A percentile compares a stretch with the other conserved stretches of the same genome.
Conservation (phyloP, 176 grass and related monocot species). For the Oryza officinalis region DNA sequence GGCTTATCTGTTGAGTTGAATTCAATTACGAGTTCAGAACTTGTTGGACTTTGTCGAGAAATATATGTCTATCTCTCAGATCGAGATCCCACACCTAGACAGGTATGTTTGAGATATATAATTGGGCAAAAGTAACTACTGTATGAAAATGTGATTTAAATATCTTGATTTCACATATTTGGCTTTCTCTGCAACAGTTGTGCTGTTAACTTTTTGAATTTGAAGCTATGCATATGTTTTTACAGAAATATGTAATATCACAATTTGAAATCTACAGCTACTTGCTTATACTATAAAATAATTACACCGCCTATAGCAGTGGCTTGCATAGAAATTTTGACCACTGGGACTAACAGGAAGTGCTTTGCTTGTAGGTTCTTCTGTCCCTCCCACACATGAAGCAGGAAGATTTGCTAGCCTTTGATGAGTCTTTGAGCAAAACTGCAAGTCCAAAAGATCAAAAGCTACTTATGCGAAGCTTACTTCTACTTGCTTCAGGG, state of each 20-base stretch:
- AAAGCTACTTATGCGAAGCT: slow-evolving; percentile 80
- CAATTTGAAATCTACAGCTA: not conserved
- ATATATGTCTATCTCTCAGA: slow-evolving; percentile 96
- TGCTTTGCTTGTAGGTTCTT: slow-evolving; percentile 63
- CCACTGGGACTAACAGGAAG: slow-evolving; percentile 10
- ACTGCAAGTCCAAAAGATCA: slow-evolving; percentile 91
- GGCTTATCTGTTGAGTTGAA: slow-evolving; percentile 83
- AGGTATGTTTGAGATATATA: slow-evolving; percentile 49
- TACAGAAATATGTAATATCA: not conserved
- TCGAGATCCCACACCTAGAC: slow-evolving; percentile 72
- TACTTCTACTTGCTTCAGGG: slow-evolving; percentile 89
- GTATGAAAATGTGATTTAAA: not conserved
- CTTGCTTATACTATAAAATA: slow-evolving; percentile 6
- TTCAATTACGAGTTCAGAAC: slow-evolving; percentile 75
- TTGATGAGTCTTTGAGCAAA: slow-evolving; percentile 90
- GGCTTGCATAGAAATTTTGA: not conserved
- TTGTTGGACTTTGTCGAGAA: slow-evolving; percentile 97
- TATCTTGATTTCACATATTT: slow-evolving; percentile 17
- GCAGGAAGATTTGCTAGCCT: slow-evolving; percentile 78
- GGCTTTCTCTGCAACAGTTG: not conserved
- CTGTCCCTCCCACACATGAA: slow-evolving; percentile 71
- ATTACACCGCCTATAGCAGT: not conserved
- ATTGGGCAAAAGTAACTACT: not conserved
- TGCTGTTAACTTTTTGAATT: not conserved
- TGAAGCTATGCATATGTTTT: slow-evolving; percentile 2